Conservation (phyloP, 805 yeast species). For the Saccharomycopsis babjevae region DNA sequence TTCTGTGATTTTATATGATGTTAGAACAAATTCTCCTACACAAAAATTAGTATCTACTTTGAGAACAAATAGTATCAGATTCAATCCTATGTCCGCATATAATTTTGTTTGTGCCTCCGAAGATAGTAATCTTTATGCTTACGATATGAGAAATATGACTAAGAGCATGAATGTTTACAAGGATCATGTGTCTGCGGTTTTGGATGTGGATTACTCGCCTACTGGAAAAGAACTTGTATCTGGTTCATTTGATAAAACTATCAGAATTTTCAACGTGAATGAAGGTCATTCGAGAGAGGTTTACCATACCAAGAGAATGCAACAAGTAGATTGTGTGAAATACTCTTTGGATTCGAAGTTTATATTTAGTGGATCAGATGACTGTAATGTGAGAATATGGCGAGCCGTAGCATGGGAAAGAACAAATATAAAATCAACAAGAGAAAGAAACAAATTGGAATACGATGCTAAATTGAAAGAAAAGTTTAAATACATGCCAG, state of each 20-base stretch:
- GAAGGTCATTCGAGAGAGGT: slow-evolving; percentile 93
- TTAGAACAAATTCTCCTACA: slow-evolving; percentile 82
- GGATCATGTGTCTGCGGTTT: slow-evolving; percentile 92
- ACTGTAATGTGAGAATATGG: slow-evolving; percentile 93
- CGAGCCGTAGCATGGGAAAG: slow-evolving; percentile 79
- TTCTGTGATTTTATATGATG: slow-evolving; percentile 80
- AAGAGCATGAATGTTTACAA: slow-evolving; percentile 77
- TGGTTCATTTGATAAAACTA: slow-evolving; percentile 90
- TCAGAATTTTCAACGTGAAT: slow-evolving; percentile 62
- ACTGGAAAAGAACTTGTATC: slow-evolving; percentile 95
- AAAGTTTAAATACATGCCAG: slow-evolving; percentile 93
- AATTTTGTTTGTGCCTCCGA: slow-evolving; percentile 87
- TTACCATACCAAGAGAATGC: slow-evolving; percentile 97
- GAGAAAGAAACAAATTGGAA: slow-evolving; percentile 74
- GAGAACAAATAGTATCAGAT: slow-evolving; percentile 76
- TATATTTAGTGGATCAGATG: slow-evolving; percentile 87
- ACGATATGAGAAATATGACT: slow-evolving; percentile 91
- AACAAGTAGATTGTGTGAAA: slow-evolving; percentile 74
- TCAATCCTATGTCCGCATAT: slow-evolving; percentile 98
- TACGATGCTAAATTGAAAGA: slow-evolving; percentile 89
- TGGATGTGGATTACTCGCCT: slow-evolving; percentile 92
- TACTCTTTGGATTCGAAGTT: slow-evolving; percentile 86
- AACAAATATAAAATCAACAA: slow-evolving; percentile 67
- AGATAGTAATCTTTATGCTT: slow-evolving; percentile 87
- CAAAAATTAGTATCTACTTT: slow-evolving; percentile 79